Evolutionary conservation across 495 filamentous ascomycete genomes (phyloP).

Genomic region (Xylaria longipes): DNA sequence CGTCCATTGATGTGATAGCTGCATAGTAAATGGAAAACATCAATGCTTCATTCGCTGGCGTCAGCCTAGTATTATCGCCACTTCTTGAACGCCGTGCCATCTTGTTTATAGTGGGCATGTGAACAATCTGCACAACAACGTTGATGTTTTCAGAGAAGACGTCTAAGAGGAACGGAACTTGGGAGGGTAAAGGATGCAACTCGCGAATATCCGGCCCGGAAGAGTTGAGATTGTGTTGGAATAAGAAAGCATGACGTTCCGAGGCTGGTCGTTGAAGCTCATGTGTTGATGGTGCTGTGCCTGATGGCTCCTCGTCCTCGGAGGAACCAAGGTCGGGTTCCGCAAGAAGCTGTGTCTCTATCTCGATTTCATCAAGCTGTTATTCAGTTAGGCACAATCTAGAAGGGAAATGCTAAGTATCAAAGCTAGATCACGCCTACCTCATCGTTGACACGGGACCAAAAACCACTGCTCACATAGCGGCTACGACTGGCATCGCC

Average conservation of each 20-base stretch:
- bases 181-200: conserved; percentile 59
- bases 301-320: conserved; percentile 46
- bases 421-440: conserved; percentile 38
- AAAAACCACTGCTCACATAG: conserved; percentile 61
- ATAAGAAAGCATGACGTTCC: conserved; percentile 63
- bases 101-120: conserved; percentile 59
- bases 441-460: conserved; percentile 61
- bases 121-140: conserved; percentile 52
- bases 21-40: conserved; percentile 68
- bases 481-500: conserved; percentile 49
- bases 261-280: conserved; percentile 50
- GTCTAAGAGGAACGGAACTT: conserved; percentile 58
- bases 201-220: conserved; percentile 44
- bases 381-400: conserved; percentile 28
- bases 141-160: conserved; percentile 63
- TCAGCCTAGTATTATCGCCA: conserved; percentile 41
- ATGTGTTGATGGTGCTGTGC: conserved; percentile 41
- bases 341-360: conserved; percentile 41
- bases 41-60: conserved; percentile 60
- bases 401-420: conserved; percentile 16
- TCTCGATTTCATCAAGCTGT: conserved; percentile 54
- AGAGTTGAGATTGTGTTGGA: conserved; percentile 51
- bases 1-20: conserved; percentile 63
- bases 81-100: conserved; percentile 50
- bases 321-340: conserved; percentile 47